A percentile compares a stretch with the other conserved stretches of the same genome.
These are phyloP conservation scores for Pugionium dolabratum DNA, from an alignment of 345 rosid species.

Conservation along the genomic window DNA sequence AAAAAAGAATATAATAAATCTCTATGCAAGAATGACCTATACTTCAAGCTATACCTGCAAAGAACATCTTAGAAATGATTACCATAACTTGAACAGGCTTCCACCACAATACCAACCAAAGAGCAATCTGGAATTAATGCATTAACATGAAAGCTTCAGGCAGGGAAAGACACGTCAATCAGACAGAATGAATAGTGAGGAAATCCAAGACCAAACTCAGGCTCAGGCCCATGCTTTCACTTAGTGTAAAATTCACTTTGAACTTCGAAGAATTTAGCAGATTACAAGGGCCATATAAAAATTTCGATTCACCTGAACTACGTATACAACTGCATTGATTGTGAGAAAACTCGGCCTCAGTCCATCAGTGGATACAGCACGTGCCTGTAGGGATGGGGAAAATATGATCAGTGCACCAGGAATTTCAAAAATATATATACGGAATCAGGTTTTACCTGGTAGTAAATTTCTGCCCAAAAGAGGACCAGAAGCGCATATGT, in stretches of 20 bases:
- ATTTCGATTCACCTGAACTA: conserved; percentile 67
- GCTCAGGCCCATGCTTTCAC: conserved; percentile 8
- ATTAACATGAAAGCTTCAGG: conserved; percentile 23
- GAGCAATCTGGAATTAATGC: conserved; percentile 54
- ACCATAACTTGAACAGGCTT: conserved; percentile 56
- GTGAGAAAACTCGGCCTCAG: conserved; percentile 81
- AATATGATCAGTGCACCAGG: background rate
- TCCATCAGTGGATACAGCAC: conserved; percentile 82
- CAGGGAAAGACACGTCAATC: background rate
- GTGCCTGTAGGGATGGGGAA: conserved; percentile 57
- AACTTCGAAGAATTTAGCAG: background rate
- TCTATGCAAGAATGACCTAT: background rate
- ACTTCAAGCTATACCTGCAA: conserved; percentile 60
- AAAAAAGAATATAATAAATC: background rate
- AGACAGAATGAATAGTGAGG: background rate
- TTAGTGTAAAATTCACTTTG: background rate
- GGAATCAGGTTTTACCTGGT: conserved; percentile 50
- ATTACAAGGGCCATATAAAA: conserved; percentile 6
- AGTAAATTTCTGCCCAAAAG: conserved; percentile 89
- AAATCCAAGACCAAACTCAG: conserved; percentile 6
- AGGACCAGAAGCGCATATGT: conserved; percentile 75
- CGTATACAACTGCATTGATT: conserved; percentile 67
- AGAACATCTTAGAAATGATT: conserved; percentile 76
- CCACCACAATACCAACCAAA: conserved; percentile 85
- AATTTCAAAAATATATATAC: background rate